These are phyloP conservation scores for Leptographium flavum DNA, from an alignment of 2,329 filamentous ascomycete species.

Conservation along the genomic window DNA sequence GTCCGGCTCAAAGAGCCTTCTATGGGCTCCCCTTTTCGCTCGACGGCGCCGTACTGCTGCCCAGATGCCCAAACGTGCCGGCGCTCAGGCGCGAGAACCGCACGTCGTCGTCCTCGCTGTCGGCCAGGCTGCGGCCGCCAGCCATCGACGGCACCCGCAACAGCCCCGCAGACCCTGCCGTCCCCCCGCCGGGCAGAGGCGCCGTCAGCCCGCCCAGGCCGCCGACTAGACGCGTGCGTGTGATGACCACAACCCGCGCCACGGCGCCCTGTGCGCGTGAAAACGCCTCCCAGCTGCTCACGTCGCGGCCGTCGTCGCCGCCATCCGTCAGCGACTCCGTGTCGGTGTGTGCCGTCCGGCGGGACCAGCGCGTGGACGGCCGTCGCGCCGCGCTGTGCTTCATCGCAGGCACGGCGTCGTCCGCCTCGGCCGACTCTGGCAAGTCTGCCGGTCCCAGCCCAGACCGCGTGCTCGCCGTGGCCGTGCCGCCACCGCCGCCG, in stretches of 20 bases:
- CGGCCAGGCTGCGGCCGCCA: background rate
- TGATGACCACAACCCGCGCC: background rate
- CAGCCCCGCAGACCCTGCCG: background rate
- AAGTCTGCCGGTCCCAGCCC: too few species aligned
- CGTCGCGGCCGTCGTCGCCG: too few species aligned
- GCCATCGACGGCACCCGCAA: background rate
- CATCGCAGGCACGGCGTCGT: background rate
- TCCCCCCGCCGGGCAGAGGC: background rate
- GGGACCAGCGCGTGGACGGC: constrained; percentile 9
- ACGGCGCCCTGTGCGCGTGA: constrained; percentile 4
- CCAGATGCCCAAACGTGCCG: constrained; percentile 9
- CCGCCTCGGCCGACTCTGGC: background rate
- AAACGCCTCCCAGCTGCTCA: constrained; percentile 10
- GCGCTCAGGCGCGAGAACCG: constrained; percentile 8
- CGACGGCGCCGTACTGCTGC: too few species aligned
- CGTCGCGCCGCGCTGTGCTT: too few species aligned
- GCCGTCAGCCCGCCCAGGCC: background rate
- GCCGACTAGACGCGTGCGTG: background rate
- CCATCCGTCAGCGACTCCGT: too few species aligned
- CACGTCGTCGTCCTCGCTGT: background rate
- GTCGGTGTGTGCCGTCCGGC: constrained; percentile 7
- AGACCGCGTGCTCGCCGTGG: background rate
- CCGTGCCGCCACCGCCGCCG: background rate
- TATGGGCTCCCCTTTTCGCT: too few species aligned
- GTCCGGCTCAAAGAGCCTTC: too few species aligned